Percentiles rank a stretch among this genome's conserved stretches.
These are phyloP conservation scores for Aspergillus sp. DNA, from an alignment of 2,329 filamentous ascomycete genomes.

Conservation along the genomic window DNA sequence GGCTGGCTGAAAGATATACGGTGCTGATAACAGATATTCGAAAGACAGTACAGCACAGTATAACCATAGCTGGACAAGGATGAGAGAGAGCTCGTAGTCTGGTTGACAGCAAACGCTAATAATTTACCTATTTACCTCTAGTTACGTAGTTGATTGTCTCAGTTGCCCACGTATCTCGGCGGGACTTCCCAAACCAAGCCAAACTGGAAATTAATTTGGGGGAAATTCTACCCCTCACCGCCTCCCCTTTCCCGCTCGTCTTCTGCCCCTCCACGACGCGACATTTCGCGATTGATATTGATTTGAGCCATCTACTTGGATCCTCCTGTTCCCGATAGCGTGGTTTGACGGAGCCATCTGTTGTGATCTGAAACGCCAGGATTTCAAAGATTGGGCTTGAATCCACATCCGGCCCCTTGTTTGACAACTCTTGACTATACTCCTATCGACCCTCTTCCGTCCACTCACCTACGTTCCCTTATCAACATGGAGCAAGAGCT, in stretches of 20 bases:
- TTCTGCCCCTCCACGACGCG: conserved; percentile 24
- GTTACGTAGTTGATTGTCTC: neutral
- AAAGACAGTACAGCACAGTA: neutral
- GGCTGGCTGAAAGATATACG: neutral
- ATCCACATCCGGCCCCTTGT: neutral
- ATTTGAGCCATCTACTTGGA: neutral
- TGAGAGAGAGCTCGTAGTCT: neutral
- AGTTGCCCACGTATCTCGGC: neutral
- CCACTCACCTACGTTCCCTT: conserved; percentile 6
- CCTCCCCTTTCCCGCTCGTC: conserved; percentile 16
- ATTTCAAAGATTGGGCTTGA: neutral
- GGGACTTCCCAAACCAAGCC: neutral
- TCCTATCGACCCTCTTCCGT: conserved; percentile 1
- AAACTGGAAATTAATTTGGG: neutral
- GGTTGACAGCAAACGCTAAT: neutral
- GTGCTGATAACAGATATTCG: neutral
- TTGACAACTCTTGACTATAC: neutral
- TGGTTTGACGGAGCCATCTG: neutral
- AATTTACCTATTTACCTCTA: neutral
- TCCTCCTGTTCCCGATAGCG: neutral
- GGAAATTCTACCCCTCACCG: conserved; percentile 17
- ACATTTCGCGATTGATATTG: conserved; percentile 14
- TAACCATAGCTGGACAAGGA: neutral
- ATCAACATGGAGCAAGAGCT: conserved; percentile 84
- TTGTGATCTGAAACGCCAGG: neutral